A percentile compares a stretch with the other conserved stretches of the same genome.
Conservation (phyloP, 73 alveolate genomes). For the Uronychia binucleata region DNA sequence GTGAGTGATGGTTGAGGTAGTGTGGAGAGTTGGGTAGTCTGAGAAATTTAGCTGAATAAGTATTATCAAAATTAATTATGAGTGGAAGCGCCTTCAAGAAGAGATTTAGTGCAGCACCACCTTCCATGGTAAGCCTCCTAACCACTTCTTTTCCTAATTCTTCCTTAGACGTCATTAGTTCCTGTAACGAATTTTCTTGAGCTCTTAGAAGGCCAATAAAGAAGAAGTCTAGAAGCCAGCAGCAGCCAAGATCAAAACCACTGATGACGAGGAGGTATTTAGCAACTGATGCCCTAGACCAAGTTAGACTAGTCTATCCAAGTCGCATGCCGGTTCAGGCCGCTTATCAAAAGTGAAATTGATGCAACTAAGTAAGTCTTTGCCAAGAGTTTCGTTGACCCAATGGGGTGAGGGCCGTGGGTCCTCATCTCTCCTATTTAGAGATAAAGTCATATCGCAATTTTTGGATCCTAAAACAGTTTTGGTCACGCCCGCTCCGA, state of each 20-base stretch:
- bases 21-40: too few relatives aligned
- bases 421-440: constrained; percentile 13
- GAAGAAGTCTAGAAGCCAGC: too few relatives aligned
- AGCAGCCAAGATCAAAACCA: too few relatives aligned
- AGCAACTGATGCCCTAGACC: too few relatives aligned
- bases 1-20: too few relatives aligned
- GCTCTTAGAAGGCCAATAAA: too few relatives aligned
- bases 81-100: background rate
- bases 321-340: constrained; percentile 79
- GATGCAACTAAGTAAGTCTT: constrained; percentile 4
- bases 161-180: too few relatives aligned
- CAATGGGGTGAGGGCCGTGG: background rate
- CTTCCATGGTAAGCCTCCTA: background rate
- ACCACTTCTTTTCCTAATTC: too few relatives aligned
- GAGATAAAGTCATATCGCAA: constrained; percentile 9
- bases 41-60: too few relatives aligned
- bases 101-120: background rate
- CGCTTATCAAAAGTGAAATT: constrained; percentile 64
- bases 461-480: background rate
- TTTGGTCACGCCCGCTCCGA: background rate
- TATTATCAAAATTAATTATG: background rate
- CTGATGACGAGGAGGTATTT: too few relatives aligned
- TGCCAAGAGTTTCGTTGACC: constrained; percentile 21
- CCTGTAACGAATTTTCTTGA: too few relatives aligned
- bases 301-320: too few relatives aligned